These are phyloP conservation scores for Fusarium albosuccineum DNA, from an alignment of 2,329 filamentous ascomycete species.

Conservation along the genomic window DNA sequence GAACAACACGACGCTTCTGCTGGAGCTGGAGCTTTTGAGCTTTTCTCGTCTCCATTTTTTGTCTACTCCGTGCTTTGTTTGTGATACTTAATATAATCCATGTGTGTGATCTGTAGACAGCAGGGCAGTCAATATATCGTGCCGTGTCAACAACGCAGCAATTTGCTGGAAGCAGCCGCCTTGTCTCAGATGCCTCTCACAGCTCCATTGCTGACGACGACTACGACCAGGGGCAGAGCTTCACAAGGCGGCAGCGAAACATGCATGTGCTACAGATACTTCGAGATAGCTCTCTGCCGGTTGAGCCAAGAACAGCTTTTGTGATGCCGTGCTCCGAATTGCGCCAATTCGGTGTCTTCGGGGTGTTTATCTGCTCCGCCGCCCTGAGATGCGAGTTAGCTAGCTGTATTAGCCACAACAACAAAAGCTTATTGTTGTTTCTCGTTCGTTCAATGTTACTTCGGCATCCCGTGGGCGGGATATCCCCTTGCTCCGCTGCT, in stretches of 20 bases:
- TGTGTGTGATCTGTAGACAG: no score
- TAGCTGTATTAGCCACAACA: conserved; percentile 6
- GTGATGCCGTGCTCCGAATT: conserved; percentile 5
- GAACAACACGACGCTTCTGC: not conserved
- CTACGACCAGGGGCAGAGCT: conserved; percentile 16
- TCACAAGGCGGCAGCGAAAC: conserved; percentile 24
- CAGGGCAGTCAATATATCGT: no score
- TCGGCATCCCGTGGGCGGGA: conserved; percentile 25
- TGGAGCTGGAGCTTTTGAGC: not conserved
- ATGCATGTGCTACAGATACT: conserved; percentile 2
- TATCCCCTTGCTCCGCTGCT: conserved; percentile 28
- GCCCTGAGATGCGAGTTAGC: no score
- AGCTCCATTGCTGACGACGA: conserved; percentile 34
- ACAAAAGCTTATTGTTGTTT: conserved; percentile 25
- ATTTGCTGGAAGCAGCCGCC: conserved; percentile 23
- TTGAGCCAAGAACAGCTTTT: not conserved
- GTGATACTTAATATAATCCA: no score
- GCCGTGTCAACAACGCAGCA: conserved; percentile 14
- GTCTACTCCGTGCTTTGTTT: not conserved
- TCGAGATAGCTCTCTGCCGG: not conserved
- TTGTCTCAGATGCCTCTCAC: conserved; percentile 41
- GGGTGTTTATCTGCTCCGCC: conserved; percentile 21
- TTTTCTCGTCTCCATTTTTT: not conserved
- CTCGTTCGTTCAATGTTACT: conserved; percentile 26
- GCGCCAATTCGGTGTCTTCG: conserved; percentile 11